These are phyloP conservation scores for Fusarium torulosum DNA, from an alignment of 2,329 filamentous ascomycete genomes.

Conservation along the genomic window DNA sequence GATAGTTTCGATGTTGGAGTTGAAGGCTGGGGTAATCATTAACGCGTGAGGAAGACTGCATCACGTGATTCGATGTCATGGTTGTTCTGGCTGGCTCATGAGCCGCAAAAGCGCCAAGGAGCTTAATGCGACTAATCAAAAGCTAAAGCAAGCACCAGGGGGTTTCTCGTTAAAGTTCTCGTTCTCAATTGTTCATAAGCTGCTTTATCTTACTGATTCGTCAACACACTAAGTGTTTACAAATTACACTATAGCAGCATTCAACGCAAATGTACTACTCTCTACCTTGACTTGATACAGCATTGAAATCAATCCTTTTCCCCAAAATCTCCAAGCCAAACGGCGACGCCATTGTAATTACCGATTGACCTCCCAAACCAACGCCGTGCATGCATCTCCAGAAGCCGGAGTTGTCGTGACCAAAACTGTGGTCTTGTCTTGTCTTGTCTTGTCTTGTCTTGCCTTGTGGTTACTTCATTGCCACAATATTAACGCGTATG, in stretches of 20 bases:
- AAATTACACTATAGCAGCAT: slow-evolving; percentile 16
- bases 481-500: slow-evolving; percentile 24
- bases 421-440: slow-evolving; percentile 29
- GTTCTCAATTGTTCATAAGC: slow-evolving; percentile 15
- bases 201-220: not conserved
- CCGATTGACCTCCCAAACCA: slow-evolving; percentile 46
- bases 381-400: slow-evolving; percentile 52
- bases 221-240: not conserved
- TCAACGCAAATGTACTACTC: slow-evolving; percentile 36
- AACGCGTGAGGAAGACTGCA: slow-evolving; percentile 30
- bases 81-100: not conserved
- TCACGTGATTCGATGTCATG: slow-evolving; percentile 47
- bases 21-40: slow-evolving; percentile 8
- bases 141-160: slow-evolving; percentile 4
- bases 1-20: slow-evolving; percentile 31
- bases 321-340: slow-evolving; percentile 44
- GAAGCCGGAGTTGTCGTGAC: slow-evolving; percentile 42
- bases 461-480: slow-evolving; percentile 36
- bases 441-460: slow-evolving; percentile 18
- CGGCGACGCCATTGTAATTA: slow-evolving; percentile 48
- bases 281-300: slow-evolving; percentile 45
- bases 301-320: slow-evolving; percentile 36
- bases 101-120: slow-evolving; percentile 27
- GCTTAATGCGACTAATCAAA: slow-evolving; percentile 13
- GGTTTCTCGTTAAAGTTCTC: slow-evolving; percentile 4